These are phyloP conservation scores for Microbotryomycetes sp. DNA, from an alignment of 1,284 basidiomycete species.

Conservation along the genomic window DNA sequence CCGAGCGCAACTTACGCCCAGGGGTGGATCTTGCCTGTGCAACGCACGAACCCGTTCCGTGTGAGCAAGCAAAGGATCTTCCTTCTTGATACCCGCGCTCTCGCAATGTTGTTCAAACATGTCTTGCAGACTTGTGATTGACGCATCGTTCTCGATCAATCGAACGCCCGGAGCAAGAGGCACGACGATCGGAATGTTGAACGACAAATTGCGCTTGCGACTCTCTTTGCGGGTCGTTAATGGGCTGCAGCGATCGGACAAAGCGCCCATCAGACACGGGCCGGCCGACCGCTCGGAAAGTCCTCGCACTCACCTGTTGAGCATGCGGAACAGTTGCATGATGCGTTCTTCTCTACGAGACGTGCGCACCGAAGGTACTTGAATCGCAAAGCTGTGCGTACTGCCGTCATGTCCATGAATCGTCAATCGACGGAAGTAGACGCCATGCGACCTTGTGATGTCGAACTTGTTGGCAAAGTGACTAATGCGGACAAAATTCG, in stretches of 20 bases:
- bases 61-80: slow-evolving; percentile 78
- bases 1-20: slow-evolving; percentile 10
- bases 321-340: slow-evolving; percentile 83
- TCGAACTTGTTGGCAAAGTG: slow-evolving; percentile 90
- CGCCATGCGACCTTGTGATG: slow-evolving; percentile 72
- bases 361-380: slow-evolving; percentile 79
- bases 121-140: slow-evolving; percentile 85
- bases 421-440: slow-evolving; percentile 83
- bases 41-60: slow-evolving; percentile 69
- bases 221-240: slow-evolving; percentile 84
- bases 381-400: slow-evolving; percentile 81
- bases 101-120: slow-evolving; percentile 88
- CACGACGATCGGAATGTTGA: slow-evolving; percentile 83
- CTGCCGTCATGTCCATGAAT: slow-evolving; percentile 91
- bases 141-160: slow-evolving; percentile 83
- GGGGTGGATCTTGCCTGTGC: slow-evolving; percentile 19
- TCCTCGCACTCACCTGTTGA: slow-evolving; percentile 69
- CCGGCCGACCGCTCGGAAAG: neutral
- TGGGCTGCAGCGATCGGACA: no score
- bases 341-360: slow-evolving; percentile 89
- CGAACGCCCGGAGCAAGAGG: slow-evolving; percentile 79
- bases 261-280: slow-evolving; percentile 26
- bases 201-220: slow-evolving; percentile 81
- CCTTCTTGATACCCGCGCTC: slow-evolving; percentile 67
- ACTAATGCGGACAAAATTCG: slow-evolving; percentile 83